Base-by-base conservation (phyloP, 2,329 filamentous ascomycete genomes). In the Tolypocladium guangdongense region DNA sequence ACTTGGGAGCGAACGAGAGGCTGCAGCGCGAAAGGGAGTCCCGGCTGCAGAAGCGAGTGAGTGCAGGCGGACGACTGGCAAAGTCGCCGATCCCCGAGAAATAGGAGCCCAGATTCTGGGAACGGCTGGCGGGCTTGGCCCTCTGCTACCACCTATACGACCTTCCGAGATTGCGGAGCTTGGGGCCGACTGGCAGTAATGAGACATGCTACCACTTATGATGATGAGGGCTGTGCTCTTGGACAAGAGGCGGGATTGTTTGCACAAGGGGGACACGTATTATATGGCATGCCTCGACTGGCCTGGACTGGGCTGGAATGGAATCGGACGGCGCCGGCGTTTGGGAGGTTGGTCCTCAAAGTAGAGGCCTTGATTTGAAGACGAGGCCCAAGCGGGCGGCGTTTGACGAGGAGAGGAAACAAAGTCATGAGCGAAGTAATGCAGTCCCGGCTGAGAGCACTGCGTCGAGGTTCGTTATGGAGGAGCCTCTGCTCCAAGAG, bases 41-140 rank as follows among this genome's bases (percentile, higher is more conserved):
- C 27, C 82, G 83, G 56, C 68, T 92, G 55, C 86, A 90, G 68
- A 93, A 93, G 73, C 78, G 88, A 56, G 83, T 88, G 57, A 90
- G 87, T 65, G 87, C 85, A 30, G 87, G 87, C 48, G 87, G 87
- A 49, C 78, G 86, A 60, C 76, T 92, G 64, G 82, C 82, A 56
- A 83, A 78, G 69, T 78, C 78, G 62, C 78, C 80, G 62, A 83
- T 83, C 66, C 79, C 80, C 62, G 80, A 83, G 70, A 77, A 74
- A 66, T 81, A 81, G 77, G 73, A 73, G 65, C 64, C 68, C 53
- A 64, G 63, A 63, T 61, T 70, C 57, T 71, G 65, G 70, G 66
- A 69, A 60, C 64, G 69, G 63, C 59, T 71, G 64, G 64, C 66
- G 57, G 64, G 65, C 58, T 60, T 71, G 56, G 61, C 66, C 58